Evolutionary conservation across 1,284 basidiomycete species (phyloP), one percentile per base, ranked within the genome.

Genomic region (Lentinula novae-zelandiae): DNA sequence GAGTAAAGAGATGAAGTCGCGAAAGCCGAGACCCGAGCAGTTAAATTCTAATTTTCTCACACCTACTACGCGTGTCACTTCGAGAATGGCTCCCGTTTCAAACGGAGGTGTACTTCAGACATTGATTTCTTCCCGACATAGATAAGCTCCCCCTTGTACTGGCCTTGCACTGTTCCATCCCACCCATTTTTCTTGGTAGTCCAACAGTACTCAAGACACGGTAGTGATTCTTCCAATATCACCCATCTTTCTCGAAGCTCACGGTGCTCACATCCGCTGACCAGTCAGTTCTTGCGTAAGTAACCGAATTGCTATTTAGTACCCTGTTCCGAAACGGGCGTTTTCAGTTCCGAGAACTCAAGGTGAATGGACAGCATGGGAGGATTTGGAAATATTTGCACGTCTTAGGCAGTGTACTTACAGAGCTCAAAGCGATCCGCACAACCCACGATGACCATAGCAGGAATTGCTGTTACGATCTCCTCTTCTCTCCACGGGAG

Each of bases 1-100:
- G 48, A 56, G 31, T 22, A 51, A 50, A 39, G 48, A 31, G 22
- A 8, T 4, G 38, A 54, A 40, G 15, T 53, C 17, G 36, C 27
- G 36, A 54, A 46, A 42, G 53, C 53, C 53, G 54, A 44, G 39
- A 56, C 54, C 56, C 48, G 56, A 57, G 42, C 36, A 44, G 50
- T 51, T 51, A 36, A 53, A 40, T 34, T 31, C 12, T 34, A 31
- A 22, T 39, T 39, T 50, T 58, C 48, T 27, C 44, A 58, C 50
- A 51, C 39, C n/a, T 27, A 27, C 50, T 31, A 20, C 39, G 9
- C 46, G n/a, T 50, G 20, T 40, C 31, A 38, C 31, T 38, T 8
- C 1, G 27, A 22, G 7, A 9, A 13, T 33, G 3, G 22, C 8
- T 22, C 6, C 58, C 58, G 58, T 40, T 33, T 22, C n/a, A n/a